Conservation (phyloP, 768 basidiomycete genomes). For the Hygrophorus pudorinus region DNA sequence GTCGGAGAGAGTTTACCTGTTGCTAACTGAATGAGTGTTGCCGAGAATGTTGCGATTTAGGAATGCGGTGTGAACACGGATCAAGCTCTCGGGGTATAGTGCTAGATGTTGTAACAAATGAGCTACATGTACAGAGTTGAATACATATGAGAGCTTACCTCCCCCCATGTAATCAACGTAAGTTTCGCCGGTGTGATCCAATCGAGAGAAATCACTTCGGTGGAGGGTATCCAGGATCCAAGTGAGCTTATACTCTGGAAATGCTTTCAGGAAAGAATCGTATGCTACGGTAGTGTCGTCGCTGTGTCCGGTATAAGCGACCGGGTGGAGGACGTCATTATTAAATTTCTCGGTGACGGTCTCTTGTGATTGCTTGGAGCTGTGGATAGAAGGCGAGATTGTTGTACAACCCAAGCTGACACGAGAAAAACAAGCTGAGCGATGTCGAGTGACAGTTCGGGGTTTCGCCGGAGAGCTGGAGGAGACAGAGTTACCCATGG, state of each 20-base stretch:
- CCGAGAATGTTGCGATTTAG: conserved; percentile 59
- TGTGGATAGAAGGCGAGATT: conserved; percentile 23
- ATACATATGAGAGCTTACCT: no score
- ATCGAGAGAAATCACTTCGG: conserved; percentile 47
- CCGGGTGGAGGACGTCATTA: conserved; percentile 18
- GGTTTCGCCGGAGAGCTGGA: conserved; percentile 4
- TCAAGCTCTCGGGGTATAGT: conserved; percentile 69
- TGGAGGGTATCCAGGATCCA: conserved; percentile 66
- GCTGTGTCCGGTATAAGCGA: conserved; percentile 2
- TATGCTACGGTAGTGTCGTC: conserved; percentile 10
- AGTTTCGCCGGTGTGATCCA: conserved; percentile 55
- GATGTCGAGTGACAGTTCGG: conserved; percentile 20
- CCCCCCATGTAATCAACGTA: conserved; percentile 88
- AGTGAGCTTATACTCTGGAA: conserved; percentile 50
- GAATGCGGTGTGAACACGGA: conserved; percentile 61
- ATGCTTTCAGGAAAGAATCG: conserved; percentile 12
- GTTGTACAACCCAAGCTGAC: conserved; percentile 31
- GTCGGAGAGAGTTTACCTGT: conserved; percentile 41
- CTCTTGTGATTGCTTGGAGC: conserved; percentile 29
- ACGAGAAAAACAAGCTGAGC: conserved; percentile 27
- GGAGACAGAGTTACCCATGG: conserved; percentile 11
- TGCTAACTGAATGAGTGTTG: conserved; percentile 78
- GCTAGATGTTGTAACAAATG: conserved; percentile 17
- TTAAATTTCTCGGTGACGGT: conserved; percentile 17
- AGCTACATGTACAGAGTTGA: no score